phyloP scores from a whole-genome alignment of 148 eudicot genomes.

The Persicaria tinctoria region DNA sequence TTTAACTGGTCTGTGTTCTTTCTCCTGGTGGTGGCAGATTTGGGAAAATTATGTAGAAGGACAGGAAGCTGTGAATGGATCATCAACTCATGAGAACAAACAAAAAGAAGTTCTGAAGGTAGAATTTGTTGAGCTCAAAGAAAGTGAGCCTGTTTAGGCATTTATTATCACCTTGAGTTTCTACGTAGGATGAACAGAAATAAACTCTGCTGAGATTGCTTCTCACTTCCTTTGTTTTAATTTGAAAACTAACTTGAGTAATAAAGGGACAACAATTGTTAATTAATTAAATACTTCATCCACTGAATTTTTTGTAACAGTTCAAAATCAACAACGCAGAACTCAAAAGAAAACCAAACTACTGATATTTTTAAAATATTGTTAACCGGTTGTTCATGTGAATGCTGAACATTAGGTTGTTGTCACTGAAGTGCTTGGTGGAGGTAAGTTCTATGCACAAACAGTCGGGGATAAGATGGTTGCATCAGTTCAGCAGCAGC shows the following conservation, averaged over 20 bases:
- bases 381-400: background rate
- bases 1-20: background rate
- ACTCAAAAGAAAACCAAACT: too few relatives aligned
- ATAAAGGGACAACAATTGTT: background rate
- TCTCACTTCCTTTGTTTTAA: too few relatives aligned
- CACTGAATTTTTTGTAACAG: too few relatives aligned
- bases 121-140: background rate
- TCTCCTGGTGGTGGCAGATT: slow-evolving; percentile 39
- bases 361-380: too few relatives aligned
- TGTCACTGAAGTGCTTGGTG: slow-evolving; percentile 79
- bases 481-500: slow-evolving; percentile 74
- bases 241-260: background rate
- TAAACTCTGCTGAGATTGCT: too few relatives aligned
- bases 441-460: slow-evolving; percentile 90
- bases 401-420: slow-evolving; percentile 33
- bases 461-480: slow-evolving; percentile 57
- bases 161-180: background rate
- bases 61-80: slow-evolving; percentile 55
- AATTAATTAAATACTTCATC: too few relatives aligned
- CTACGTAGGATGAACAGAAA: too few relatives aligned
- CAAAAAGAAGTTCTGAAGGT: slow-evolving; percentile 89
- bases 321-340: too few relatives aligned
- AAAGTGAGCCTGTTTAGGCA: background rate
- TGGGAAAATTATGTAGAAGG: slow-evolving; percentile 97
- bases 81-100: slow-evolving; percentile 38